Evolutionary conservation across 441 rosid species (phyloP).

Genomic region (Gossypium trilobum): DNA sequence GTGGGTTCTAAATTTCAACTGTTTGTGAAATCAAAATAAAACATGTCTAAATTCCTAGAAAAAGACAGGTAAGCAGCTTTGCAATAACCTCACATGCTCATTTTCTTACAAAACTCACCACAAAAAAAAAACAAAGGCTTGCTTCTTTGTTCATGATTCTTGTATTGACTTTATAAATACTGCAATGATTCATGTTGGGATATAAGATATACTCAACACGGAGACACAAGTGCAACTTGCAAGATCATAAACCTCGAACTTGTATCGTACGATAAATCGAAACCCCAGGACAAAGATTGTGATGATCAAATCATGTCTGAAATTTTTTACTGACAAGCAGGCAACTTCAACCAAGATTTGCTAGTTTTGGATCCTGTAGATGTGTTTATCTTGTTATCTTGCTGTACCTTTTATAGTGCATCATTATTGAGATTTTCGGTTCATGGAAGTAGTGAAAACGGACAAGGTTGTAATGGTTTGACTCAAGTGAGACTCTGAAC

Average conservation of each 20-base stretch:
- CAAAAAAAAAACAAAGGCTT: not conserved
- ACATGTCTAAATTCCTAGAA: slow-evolving; percentile 9
- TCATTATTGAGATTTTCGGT: not conserved
- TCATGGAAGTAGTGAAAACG: not conserved
- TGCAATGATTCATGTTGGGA: not conserved
- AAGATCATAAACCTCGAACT: not conserved
- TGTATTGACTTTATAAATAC: not conserved
- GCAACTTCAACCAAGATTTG: not conserved
- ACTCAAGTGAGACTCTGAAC: not conserved
- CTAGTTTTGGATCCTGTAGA: not conserved
- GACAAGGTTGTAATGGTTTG: not conserved
- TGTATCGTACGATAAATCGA: not conserved
- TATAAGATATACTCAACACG: not conserved
- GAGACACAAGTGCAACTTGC: not conserved
- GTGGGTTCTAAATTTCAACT: not conserved
- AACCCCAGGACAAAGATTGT: not conserved
- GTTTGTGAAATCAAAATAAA: not conserved
- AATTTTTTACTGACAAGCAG: not conserved
- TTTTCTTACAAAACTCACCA: not conserved
- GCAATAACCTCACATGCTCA: not conserved
- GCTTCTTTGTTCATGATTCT: not conserved
- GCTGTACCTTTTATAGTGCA: not conserved
- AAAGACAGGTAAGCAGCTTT: not conserved
- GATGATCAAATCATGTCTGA: not conserved
- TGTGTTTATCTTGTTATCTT: not conserved